phyloP scores from a whole-genome alignment of 495 filamentous ascomycete genomes.

The Aspergillus homomorphus region DNA sequence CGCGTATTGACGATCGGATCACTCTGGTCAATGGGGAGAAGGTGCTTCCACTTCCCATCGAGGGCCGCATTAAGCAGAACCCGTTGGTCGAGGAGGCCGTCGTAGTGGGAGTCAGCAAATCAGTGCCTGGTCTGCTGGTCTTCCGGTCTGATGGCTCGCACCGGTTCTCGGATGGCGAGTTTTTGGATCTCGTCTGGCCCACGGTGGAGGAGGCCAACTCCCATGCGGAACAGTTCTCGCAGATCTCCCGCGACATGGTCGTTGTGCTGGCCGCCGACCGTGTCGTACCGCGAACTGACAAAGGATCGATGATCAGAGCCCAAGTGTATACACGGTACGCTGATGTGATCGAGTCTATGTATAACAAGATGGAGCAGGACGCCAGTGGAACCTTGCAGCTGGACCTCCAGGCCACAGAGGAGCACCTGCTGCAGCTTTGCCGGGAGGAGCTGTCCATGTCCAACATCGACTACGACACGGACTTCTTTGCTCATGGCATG shows the following conservation, averaged over 20 bases:
- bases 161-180: slow-evolving; percentile 35
- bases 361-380: slow-evolving; percentile 32
- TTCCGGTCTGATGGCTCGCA: slow-evolving; percentile 38
- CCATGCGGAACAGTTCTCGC: slow-evolving; percentile 51
- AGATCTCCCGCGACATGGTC: slow-evolving; percentile 54
- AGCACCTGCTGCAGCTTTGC: slow-evolving; percentile 41
- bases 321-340: slow-evolving; percentile 49
- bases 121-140: slow-evolving; percentile 53
- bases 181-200: slow-evolving; percentile 47
- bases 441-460: slow-evolving; percentile 38
- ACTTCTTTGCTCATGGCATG: slow-evolving; percentile 56
- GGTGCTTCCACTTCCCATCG: slow-evolving; percentile 60
- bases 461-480: slow-evolving; percentile 36
- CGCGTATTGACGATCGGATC: slow-evolving; percentile 60
- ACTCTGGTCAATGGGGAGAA: slow-evolving; percentile 69
- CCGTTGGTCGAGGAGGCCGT: slow-evolving; percentile 53
- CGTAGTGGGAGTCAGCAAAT: slow-evolving; percentile 53
- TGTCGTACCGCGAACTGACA: slow-evolving; percentile 52
- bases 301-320: slow-evolving; percentile 54
- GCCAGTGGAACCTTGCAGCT: slow-evolving; percentile 32
- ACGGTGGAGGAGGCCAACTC: slow-evolving; percentile 48
- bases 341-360: slow-evolving; percentile 47
- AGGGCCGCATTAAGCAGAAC: slow-evolving; percentile 53
- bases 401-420: slow-evolving; percentile 35
- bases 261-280: slow-evolving; percentile 38